phyloP scores from a whole-genome alignment of 2,329 filamentous ascomycete species.

The Pseudogymnoascus verrucosus region DNA sequence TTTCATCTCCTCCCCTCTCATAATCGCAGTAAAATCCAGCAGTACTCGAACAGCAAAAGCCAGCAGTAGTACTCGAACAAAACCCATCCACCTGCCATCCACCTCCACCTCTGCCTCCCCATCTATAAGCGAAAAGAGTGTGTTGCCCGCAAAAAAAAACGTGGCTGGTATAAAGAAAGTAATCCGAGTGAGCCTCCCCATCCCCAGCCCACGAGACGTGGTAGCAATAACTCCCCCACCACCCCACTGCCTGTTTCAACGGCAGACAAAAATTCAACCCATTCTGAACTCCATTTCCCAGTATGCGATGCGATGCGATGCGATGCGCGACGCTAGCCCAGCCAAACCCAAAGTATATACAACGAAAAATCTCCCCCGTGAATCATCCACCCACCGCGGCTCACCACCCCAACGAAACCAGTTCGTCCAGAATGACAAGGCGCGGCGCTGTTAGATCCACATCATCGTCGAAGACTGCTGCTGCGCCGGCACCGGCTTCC shows the following conservation, averaged over 20 bases:
- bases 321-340: not conserved
- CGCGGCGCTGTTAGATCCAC: not conserved
- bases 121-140: conserved; percentile 2
- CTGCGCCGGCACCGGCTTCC: not conserved
- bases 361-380: not conserved
- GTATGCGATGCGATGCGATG: not conserved
- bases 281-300: not conserved
- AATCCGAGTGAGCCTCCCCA: not conserved
- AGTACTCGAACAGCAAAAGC: too few species aligned
- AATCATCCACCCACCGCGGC: not conserved
- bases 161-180: conserved; percentile 5
- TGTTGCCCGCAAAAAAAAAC: not conserved
- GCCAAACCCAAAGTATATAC: not conserved
- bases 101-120: not conserved
- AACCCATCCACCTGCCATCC: not conserved
- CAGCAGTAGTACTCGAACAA: not conserved
- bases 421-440: not conserved
- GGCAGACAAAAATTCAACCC: not conserved
- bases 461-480: not conserved
- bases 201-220: too few species aligned
- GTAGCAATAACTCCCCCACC: not conserved
- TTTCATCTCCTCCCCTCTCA: not conserved
- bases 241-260: not conserved
- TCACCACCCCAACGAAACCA: not conserved
- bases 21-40: not conserved